Percentiles rank a stretch among this genome's conserved stretches.
Conservation (phyloP, 2,329 filamentous ascomycete genomes). For the Ceratocystis cacaofunesta region DNA sequence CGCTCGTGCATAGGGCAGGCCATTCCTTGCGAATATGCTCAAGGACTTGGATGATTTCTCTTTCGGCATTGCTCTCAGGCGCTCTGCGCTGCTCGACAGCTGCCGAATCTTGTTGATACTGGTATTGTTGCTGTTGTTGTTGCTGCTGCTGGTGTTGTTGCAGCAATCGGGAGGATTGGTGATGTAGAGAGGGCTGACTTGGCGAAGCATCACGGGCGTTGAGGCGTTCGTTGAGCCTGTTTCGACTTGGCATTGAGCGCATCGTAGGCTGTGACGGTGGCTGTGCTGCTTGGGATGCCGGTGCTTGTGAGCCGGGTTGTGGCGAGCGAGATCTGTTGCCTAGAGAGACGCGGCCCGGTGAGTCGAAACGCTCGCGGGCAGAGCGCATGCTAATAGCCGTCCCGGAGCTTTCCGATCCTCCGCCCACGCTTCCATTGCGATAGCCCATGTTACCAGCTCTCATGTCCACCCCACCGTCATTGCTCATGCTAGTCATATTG, state of each 20-base stretch:
- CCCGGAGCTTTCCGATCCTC: conserved; percentile 11
- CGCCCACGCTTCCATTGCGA: conserved; percentile 13
- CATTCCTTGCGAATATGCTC: conserved; percentile 77
- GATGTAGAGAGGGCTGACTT: not conserved
- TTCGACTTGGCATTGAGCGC: conserved; percentile 26
- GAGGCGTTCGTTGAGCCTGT: conserved; percentile 18
- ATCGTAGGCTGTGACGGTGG: conserved; percentile 11
- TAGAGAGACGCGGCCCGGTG: conserved; percentile 9
- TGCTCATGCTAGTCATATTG: not conserved
- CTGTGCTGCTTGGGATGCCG: not conserved
- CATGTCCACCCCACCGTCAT: conserved; percentile 10
- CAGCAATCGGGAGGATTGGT: conserved; percentile 10
- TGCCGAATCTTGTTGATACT: conserved; percentile 16
- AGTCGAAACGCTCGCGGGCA: conserved; percentile 13
- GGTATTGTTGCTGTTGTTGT: not conserved
- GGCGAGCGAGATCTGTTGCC: conserved; percentile 14
- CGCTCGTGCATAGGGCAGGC: conserved; percentile 77
- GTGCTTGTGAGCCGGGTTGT: conserved; percentile 7
- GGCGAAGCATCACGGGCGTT: conserved; percentile 10
- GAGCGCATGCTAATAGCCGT: conserved; percentile 14
- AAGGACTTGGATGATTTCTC: conserved; percentile 50
- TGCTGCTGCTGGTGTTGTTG: conserved; percentile 18
- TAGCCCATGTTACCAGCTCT: conserved; percentile 6
- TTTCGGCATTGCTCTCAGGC: conserved; percentile 36
- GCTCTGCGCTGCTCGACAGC: conserved; percentile 6